Base-by-base conservation (phyloP, 441 rosid genomes). In the Gossypium aridum region DNA sequence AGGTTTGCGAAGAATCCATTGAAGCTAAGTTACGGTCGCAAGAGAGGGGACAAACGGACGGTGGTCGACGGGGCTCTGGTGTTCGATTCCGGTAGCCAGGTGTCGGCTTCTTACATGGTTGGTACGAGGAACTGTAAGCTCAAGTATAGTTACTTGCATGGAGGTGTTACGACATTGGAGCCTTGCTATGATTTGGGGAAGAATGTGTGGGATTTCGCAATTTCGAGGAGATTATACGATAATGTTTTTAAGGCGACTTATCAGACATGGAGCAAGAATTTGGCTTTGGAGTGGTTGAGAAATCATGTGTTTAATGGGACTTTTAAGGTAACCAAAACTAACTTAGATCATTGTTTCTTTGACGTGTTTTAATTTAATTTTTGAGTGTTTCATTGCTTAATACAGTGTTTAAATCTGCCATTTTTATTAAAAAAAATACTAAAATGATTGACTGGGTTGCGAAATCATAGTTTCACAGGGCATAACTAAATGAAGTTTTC, bases 41-140 rank as follows among this genome's bases (percentile, higher is more conserved):
- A 81, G 74, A 85, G 85, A 83, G 88, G 78, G 39, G 94, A 92
- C 72, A 86, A 86, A 73, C 79, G 98, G 61, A 96, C 98, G 0
- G 80, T 90, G 3, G 47, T 92, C 9, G 97, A 96, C 43, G 98
- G 97, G 28, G 70, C 86, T 1, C 80, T 96, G 4, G 78, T 67
- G 76, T 65, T 96, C 17, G 92, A 92, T 85, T 78, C 97, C 8
- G 78, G 87, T 17, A 96, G 90, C 76, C 93, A 93, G 89, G 73
- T 96, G n/a, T 89, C 96, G 0, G 92, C 93, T 25, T 92, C 90
- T 85, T 83, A 93, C 79, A 66, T 85, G 87, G 79, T 91, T 25
- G 97, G 99, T 22, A 76, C 98, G 0, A 83, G 83, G 67, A 91
- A 90, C 81, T 90, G 96, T 81, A 96, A 92, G 90, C 78, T 96